These are phyloP conservation scores for Suhomyces terraborum DNA, from an alignment of 1,139 yeast species.

Conservation along the genomic window DNA sequence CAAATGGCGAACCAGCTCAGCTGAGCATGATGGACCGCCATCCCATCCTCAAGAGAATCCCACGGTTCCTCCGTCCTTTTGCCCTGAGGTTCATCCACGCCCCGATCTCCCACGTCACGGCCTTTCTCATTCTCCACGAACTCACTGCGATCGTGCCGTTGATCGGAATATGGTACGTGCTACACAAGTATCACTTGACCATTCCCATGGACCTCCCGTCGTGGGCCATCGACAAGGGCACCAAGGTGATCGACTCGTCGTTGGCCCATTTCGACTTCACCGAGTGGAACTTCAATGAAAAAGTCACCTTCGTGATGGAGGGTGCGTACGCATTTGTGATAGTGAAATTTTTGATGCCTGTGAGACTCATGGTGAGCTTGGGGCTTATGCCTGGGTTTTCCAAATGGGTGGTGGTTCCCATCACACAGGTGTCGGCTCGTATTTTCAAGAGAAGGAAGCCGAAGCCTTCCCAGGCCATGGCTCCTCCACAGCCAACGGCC, in stretches of 20 bases:
- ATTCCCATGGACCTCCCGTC: conserved; percentile 61
- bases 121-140: conserved; percentile 83
- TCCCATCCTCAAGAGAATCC: conserved; percentile 44
- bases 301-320: conserved; percentile 62
- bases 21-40: conserved; percentile 16
- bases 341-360: conserved; percentile 65
- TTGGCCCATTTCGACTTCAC: conserved; percentile 37
- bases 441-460: conserved; percentile 34
- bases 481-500: conserved; percentile 2
- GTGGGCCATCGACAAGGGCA: conserved; percentile 65
- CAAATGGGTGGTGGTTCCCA: conserved; percentile 56
- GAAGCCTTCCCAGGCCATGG: conserved; percentile 12
- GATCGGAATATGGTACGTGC: conserved; percentile 70
- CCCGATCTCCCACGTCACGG: conserved; percentile 68
- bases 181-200: conserved; percentile 53
- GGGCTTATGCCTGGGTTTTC: conserved; percentile 71
- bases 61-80: conserved; percentile 52
- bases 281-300: conserved; percentile 47
- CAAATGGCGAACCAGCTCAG: background rate
- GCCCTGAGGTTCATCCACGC: conserved; percentile 54
- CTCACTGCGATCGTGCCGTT: conserved; percentile 81
- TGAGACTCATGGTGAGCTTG: conserved; percentile 59
- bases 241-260: conserved; percentile 55
- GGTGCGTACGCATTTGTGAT: conserved; percentile 90
- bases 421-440: conserved; percentile 42